These are phyloP conservation scores for Albatrellus ellisii DNA, from an alignment of 768 basidiomycete genomes.

Conservation along the genomic window DNA sequence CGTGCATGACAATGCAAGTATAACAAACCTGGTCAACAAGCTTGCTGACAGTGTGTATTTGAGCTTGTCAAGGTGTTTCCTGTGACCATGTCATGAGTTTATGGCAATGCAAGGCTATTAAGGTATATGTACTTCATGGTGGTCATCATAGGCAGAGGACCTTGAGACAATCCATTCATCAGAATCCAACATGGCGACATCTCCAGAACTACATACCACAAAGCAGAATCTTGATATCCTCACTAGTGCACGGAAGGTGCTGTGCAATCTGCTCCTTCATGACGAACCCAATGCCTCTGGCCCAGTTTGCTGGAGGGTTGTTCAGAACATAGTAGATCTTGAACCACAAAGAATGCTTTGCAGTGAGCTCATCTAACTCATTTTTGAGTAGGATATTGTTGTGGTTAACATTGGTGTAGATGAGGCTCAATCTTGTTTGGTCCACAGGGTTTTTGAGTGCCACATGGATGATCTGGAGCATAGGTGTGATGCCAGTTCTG, in stretches of 20 bases:
- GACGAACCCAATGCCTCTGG: conserved; percentile 85
- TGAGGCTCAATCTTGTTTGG: conserved; percentile 68
- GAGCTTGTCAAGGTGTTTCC: conserved; percentile 82
- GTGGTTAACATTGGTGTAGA: conserved; percentile 91
- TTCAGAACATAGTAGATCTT: conserved; percentile 86
- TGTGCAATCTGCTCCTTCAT: conserved; percentile 83
- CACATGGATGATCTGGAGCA: conserved; percentile 97
- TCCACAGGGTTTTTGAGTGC: conserved; percentile 82
- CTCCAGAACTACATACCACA: conserved; percentile 41
- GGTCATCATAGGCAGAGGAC: conserved; percentile 63
- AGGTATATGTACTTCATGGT: conserved; percentile 67
- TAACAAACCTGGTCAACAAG: conserved; percentile 68
- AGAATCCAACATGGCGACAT: not conserved
- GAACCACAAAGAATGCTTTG: conserved; percentile 52
- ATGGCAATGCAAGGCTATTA: conserved; percentile 4
- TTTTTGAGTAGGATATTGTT: conserved; percentile 88
- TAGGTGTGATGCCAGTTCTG: conserved; percentile 97
- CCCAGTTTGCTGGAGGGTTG: conserved; percentile 83
- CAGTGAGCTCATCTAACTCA: conserved; percentile 73
- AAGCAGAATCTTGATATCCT: conserved; percentile 75
- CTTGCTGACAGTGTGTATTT: conserved; percentile 87
- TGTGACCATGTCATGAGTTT: conserved; percentile 27
- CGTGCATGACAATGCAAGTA: too few species aligned
- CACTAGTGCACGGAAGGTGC: conserved; percentile 50
- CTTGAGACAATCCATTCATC: conserved; percentile 19